Conservation (phyloP, 2,329 filamentous ascomycete genomes). For the Claviceps digitariae region DNA sequence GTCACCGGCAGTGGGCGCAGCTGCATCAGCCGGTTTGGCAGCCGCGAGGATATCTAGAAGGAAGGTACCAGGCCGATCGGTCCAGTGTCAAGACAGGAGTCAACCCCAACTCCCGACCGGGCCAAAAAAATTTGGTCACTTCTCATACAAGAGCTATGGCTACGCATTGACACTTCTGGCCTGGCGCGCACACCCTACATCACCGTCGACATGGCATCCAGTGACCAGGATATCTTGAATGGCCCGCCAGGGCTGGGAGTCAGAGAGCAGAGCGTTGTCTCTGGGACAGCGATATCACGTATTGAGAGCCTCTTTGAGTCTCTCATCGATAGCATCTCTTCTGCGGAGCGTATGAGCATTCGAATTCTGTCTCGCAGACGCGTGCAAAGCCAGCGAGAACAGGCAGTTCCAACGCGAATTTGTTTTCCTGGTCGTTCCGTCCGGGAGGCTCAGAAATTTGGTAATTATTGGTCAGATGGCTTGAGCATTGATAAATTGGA, state of each 20-base stretch:
- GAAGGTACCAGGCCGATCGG: too few relatives aligned
- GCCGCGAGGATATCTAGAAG: neutral
- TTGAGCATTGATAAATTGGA: neutral
- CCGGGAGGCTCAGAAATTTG: conserved; percentile 37
- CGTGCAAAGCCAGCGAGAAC: conserved; percentile 2
- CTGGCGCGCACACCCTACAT: neutral
- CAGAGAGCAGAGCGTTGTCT: neutral
- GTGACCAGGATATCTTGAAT: neutral
- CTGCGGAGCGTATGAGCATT: conserved; percentile 15
- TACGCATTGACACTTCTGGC: neutral
- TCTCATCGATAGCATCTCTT: conserved; percentile 15
- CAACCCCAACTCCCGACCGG: neutral
- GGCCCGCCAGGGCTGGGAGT: neutral
- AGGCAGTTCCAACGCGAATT: conserved; percentile 9
- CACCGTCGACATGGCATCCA: neutral
- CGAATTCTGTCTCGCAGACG: conserved; percentile 13
- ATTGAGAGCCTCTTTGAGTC: conserved; percentile 23
- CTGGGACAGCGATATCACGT: conserved; percentile 4
- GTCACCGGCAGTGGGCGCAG: too few relatives aligned
- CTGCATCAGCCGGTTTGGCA: too few relatives aligned
- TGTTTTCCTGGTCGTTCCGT: conserved; percentile 34
- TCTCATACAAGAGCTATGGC: neutral
- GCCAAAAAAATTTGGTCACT: neutral
- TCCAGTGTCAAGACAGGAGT: too few relatives aligned
- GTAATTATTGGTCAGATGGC: conserved; percentile 23